These are phyloP conservation scores for Eudorina sp. DNA, from an alignment of 139 green algal species.

Conservation along the genomic window DNA sequence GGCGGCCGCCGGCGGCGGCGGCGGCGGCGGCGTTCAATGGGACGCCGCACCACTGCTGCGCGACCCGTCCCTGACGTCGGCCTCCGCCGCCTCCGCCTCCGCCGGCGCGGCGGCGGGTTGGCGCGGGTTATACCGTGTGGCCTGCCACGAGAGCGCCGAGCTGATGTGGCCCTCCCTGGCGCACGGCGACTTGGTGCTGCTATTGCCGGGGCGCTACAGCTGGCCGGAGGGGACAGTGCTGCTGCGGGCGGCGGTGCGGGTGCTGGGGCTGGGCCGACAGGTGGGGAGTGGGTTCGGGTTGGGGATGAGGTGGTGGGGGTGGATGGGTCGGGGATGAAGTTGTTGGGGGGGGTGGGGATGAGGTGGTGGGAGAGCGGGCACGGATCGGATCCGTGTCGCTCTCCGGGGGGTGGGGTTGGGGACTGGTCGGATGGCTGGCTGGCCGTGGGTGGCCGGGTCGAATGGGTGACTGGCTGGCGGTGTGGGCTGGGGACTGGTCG, in stretches of 20 bases:
- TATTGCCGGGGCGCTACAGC: constrained; percentile 56
- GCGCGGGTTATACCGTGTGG: not conserved
- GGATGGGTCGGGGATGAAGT: no score
- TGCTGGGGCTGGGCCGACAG: constrained; percentile 4
- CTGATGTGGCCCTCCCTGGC: constrained; percentile 35
- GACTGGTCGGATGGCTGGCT: no score
- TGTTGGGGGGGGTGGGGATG: no score
- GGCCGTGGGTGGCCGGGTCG: no score
- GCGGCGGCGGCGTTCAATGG: not conserved
- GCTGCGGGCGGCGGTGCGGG: constrained; percentile 26
- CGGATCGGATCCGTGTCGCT: no score
- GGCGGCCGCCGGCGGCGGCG: not conserved
- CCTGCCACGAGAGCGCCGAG: constrained; percentile 3
- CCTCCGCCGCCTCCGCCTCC: not conserved
- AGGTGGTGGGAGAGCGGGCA: no score
- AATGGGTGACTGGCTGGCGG: no score
- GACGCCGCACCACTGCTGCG: constrained; percentile 15
- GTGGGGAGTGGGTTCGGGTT: not conserved
- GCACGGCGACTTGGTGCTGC: constrained; percentile 53
- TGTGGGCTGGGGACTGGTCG: no score
- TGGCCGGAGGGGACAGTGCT: constrained; percentile 38
- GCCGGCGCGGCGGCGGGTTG: no score
- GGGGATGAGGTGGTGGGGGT: not conserved
- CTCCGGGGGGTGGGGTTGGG: no score
- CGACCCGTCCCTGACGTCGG: not conserved